Evolutionary conservation across 1,284 basidiomycete genomes (phyloP).

Genomic region (Afroboletus lepidellus): DNA sequence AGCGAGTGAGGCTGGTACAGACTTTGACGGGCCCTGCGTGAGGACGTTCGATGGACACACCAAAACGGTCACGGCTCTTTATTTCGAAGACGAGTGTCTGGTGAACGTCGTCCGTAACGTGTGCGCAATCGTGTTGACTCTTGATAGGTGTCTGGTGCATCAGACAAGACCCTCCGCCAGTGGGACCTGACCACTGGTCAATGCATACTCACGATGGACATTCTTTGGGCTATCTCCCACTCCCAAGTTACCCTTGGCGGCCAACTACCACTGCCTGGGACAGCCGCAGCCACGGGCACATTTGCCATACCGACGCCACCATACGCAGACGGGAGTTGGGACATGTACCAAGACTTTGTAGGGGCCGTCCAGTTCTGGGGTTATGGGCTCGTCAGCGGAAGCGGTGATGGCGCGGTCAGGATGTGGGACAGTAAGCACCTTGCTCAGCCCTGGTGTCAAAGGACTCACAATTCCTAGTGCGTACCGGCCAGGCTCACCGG

Average conservation of each 20-base stretch:
- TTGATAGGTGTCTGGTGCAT: slow-evolving; percentile 87
- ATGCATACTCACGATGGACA: slow-evolving; percentile 99
- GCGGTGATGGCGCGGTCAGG: slow-evolving; percentile 93
- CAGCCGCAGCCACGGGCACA: slow-evolving; percentile 57
- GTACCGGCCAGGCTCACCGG: slow-evolving; percentile 95
- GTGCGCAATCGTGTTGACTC: slow-evolving; percentile 9
- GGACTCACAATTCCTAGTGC: slow-evolving; percentile 57
- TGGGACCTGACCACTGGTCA: slow-evolving; percentile 98
- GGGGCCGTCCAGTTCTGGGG: slow-evolving; percentile 99
- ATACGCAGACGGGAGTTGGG: slow-evolving; percentile 87
- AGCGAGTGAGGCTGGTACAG: slow-evolving; percentile 31
- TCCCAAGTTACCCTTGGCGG: slow-evolving; percentile 56
- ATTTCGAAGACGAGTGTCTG: slow-evolving; percentile 93
- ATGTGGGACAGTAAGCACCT: slow-evolving; percentile 95
- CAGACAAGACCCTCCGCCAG: slow-evolving; percentile 97
- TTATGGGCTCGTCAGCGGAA: slow-evolving; percentile 94
- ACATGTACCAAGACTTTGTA: slow-evolving; percentile 97
- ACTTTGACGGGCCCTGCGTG: slow-evolving; percentile 58
- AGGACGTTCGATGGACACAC: slow-evolving; percentile 88
- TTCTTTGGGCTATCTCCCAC: slow-evolving; percentile 98
- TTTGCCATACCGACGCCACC: slow-evolving; percentile 86
- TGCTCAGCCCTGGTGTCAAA: neutral
- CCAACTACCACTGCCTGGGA: slow-evolving; percentile 50
- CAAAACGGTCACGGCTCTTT: slow-evolving; percentile 88
- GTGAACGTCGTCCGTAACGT: slow-evolving; percentile 44